A percentile compares a stretch with the other conserved stretches of the same genome.
phyloP scores from a whole-genome alignment of 768 basidiomycete genomes.

The Tylopilus sp. region DNA sequence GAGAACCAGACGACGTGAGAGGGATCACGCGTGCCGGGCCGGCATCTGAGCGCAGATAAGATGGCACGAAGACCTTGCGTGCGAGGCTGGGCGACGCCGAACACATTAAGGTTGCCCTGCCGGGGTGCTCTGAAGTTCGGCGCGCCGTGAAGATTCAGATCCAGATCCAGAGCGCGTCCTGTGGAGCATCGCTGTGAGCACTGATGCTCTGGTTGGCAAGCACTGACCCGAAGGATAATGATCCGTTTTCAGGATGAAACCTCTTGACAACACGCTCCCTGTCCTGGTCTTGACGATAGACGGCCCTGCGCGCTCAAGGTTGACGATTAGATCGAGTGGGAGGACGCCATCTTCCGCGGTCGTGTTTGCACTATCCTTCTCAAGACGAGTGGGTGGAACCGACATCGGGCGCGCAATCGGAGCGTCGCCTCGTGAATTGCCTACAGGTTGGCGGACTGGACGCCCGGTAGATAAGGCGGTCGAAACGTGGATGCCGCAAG shows the following conservation, averaged over 20 bases:
- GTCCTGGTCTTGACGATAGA: conserved; percentile 79
- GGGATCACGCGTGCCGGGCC: conserved; percentile 58
- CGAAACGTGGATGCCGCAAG: no score
- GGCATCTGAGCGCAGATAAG: conserved; percentile 75
- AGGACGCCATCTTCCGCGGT: conserved; percentile 7
- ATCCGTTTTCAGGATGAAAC: conserved; percentile 95
- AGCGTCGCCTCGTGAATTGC: background rate
- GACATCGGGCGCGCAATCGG: background rate
- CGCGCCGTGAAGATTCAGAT: conserved; percentile 89
- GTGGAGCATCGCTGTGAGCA: conserved; percentile 3
- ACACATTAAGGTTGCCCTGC: conserved; percentile 81
- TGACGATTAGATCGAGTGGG: conserved; percentile 59
- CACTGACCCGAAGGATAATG: conserved; percentile 70
- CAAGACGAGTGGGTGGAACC: conserved; percentile 2
- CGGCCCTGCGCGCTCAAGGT: conserved; percentile 61
- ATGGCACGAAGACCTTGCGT: conserved; percentile 89
- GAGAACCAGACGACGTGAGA: conserved; percentile 93
- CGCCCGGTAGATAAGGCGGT: no score
- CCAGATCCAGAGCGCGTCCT: conserved; percentile 89
- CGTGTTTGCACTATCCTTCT: conserved; percentile 8
- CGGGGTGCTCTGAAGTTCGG: conserved; percentile 91
- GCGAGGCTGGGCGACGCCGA: conserved; percentile 93
- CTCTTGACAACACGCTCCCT: conserved; percentile 81
- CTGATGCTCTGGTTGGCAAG: background rate
- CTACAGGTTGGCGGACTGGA: no score